These are phyloP conservation scores for Psilocybe cubensis DNA, from an alignment of 768 basidiomycete genomes.

Conservation along the genomic window DNA sequence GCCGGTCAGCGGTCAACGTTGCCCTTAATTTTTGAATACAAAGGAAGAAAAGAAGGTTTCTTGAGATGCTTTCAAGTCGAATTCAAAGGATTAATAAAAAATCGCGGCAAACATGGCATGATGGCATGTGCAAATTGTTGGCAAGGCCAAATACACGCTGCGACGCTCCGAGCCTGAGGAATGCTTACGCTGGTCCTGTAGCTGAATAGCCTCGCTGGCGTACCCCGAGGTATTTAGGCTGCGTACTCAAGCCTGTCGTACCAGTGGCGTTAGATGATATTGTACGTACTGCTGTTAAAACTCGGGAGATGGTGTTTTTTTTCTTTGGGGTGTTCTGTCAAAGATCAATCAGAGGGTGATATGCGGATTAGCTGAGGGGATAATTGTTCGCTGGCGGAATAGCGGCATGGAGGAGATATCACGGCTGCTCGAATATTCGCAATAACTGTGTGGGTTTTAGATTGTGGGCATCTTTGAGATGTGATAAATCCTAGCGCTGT, in stretches of 20 bases:
- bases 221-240: background rate
- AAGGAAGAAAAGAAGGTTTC: too few species aligned
- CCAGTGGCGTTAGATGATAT: background rate
- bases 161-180: background rate
- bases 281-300: background rate
- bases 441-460: too few species aligned
- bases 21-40: too few species aligned
- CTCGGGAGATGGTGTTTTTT: too few species aligned
- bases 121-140: background rate
- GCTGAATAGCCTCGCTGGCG: constrained; percentile 2
- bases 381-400: background rate
- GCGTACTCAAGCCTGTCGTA: background rate
- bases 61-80: too few species aligned
- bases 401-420: background rate
- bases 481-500: constrained; percentile 1
- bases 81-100: too few species aligned
- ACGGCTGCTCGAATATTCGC: too few species aligned
- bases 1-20: too few species aligned
- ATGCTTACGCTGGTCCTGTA: background rate
- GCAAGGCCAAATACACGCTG: constrained; percentile 5
- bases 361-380: background rate
- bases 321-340: background rate
- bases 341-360: background rate
- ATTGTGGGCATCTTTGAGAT: background rate
- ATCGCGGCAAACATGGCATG: too few species aligned